These are phyloP conservation scores for Tillandsia fasciculata DNA, from an alignment of 176 grass and related monocot genomes.

Conservation along the genomic window DNA sequence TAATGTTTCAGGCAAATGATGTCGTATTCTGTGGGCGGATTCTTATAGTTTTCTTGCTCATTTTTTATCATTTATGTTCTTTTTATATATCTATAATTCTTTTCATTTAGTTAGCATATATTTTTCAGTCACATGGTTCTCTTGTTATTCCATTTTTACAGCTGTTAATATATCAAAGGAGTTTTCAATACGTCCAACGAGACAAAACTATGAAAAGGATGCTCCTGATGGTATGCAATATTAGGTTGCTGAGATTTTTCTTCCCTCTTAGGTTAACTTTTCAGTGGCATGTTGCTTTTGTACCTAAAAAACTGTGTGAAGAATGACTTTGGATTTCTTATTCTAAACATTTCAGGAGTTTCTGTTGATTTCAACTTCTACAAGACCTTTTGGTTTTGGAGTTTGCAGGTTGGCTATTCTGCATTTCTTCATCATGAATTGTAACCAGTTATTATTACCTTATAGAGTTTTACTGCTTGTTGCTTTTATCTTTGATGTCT, in stretches of 20 bases:
- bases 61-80: too few species aligned
- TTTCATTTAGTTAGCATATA: slow-evolving; percentile 13
- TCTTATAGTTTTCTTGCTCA: slow-evolving; percentile 98
- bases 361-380: slow-evolving; percentile 98
- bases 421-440: too few species aligned
- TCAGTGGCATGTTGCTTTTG: slow-evolving; percentile 2
- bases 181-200: slow-evolving; percentile 96
- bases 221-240: slow-evolving; percentile 60
- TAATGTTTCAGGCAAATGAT: slow-evolving; percentile 70
- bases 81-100: too few species aligned
- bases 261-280: not conserved
- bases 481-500: too few species aligned
- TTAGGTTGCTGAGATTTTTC: not conserved
- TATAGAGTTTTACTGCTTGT: too few species aligned
- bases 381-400: slow-evolving; percentile 99
- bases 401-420: not conserved
- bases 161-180: slow-evolving; percentile 98
- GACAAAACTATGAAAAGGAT: slow-evolving; percentile 96
- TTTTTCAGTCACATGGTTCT: slow-evolving; percentile 16
- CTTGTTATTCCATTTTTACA: slow-evolving; percentile 33
- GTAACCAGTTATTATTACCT: too few species aligned
- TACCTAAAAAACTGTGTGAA: not conserved
- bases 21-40: slow-evolving; percentile 94
- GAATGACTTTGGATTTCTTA: slow-evolving; percentile 2
- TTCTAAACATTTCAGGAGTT: slow-evolving; percentile 41